Conservation (phyloP, 2,329 filamentous ascomycete species). For the Capronia americana region DNA sequence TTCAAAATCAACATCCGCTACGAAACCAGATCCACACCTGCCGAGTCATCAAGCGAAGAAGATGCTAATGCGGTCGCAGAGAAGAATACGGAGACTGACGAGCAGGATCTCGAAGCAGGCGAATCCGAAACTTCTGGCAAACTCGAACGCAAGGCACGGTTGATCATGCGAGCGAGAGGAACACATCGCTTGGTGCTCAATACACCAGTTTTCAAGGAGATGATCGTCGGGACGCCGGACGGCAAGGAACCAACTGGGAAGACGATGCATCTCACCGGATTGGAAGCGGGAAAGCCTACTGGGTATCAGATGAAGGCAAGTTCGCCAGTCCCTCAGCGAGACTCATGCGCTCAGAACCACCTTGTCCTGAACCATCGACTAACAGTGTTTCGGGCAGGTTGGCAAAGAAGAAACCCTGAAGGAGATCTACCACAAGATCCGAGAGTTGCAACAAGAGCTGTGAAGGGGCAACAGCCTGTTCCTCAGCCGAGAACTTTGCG, state of each 20-base stretch:
- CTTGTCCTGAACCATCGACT: background rate
- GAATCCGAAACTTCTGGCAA: slow-evolving; percentile 9
- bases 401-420: slow-evolving; percentile 54
- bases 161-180: slow-evolving; percentile 91
- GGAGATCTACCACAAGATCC: slow-evolving; percentile 55
- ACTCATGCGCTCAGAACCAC: background rate
- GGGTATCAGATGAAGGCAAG: slow-evolving; percentile 64
- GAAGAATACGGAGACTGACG: slow-evolving; percentile 38
- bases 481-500: background rate
- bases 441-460: slow-evolving; percentile 33
- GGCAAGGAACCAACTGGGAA: slow-evolving; percentile 72
- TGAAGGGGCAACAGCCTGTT: background rate
- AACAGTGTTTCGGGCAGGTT: slow-evolving; percentile 40
- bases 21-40: slow-evolving; percentile 61
- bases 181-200: slow-evolving; percentile 88
- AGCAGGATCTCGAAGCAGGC: slow-evolving; percentile 41
- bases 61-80: slow-evolving; percentile 48
- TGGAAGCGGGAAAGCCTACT: slow-evolving; percentile 60
- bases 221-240: slow-evolving; percentile 73
- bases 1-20: slow-evolving; percentile 53
- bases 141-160: slow-evolving; percentile 62
- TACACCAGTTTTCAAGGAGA: slow-evolving; percentile 76
- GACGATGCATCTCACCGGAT: slow-evolving; percentile 68
- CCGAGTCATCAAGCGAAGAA: slow-evolving; percentile 50
- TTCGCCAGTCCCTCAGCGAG: background rate